Percentiles rank a stretch among this genome's conserved stretches.
phyloP scores from a whole-genome alignment of 163 green algal species.

The Scenedesmus sp. region DNA sequence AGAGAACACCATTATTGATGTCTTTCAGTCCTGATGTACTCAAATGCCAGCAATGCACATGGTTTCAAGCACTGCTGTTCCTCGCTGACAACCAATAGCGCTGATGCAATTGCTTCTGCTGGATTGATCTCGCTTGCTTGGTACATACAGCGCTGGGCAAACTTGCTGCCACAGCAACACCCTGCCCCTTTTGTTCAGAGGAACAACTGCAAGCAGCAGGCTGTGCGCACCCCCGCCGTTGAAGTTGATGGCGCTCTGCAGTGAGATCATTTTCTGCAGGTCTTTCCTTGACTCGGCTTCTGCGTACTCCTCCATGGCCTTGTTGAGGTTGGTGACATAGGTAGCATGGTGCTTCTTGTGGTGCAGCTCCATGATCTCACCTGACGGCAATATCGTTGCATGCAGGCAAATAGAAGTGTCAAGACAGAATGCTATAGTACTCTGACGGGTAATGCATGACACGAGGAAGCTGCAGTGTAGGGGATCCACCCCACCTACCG shows the following conservation, averaged over 20 bases:
- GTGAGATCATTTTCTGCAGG: constrained; percentile 83
- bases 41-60: neutral
- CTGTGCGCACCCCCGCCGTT: constrained; percentile 91
- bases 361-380: constrained; percentile 98
- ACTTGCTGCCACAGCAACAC: neutral
- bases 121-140: neutral
- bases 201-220: neutral
- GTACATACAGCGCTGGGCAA: neutral
- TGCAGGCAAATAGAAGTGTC: neutral
- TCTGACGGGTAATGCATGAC: neutral
- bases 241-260: constrained; percentile 96
- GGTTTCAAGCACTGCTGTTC: neutral
- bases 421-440: neutral
- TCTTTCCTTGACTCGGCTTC: constrained; percentile 88
- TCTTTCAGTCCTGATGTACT: no score
- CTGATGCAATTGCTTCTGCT: neutral
- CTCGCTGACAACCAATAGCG: neutral
- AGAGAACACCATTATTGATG: neutral
- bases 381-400: neutral
- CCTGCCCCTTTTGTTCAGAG: neutral
- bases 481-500: constrained; percentile 21
- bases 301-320: constrained; percentile 85
- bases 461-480: neutral
- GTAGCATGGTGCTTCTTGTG: constrained; percentile 96
- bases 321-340: constrained; percentile 96